Conservation (phyloP, 495 filamentous ascomycete genomes). For the Tuber indicum region DNA sequence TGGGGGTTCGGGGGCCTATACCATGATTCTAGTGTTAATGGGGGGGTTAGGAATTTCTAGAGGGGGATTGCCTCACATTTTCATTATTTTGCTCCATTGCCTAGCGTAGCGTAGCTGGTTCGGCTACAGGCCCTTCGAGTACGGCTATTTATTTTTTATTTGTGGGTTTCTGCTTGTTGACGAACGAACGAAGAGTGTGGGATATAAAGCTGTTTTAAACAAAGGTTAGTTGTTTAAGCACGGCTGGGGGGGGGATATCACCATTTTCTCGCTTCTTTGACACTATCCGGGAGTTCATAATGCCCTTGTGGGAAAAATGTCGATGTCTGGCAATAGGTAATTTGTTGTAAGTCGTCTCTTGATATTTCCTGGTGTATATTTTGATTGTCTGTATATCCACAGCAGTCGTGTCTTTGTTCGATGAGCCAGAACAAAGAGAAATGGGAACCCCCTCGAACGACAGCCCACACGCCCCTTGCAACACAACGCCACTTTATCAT, state of each 20-base stretch:
- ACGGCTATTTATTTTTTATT: not conserved
- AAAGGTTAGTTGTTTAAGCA: not conserved
- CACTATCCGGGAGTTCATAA: slow-evolving; percentile 8
- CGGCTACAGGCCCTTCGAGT: not conserved
- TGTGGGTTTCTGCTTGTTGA: not conserved
- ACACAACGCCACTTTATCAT: not conserved
- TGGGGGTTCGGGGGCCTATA: not conserved
- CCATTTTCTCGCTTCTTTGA: not conserved
- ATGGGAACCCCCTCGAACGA: not conserved
- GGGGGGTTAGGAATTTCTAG: not conserved
- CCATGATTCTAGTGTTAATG: not conserved
- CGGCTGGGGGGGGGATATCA: not conserved
- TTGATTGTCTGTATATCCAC: not conserved
- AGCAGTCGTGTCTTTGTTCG: slow-evolving; percentile 20
- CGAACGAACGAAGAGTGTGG: not conserved
- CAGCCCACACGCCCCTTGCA: slow-evolving; percentile 3
- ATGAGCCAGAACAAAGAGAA: slow-evolving; percentile 22
- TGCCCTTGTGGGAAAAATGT: slow-evolving; percentile 11
- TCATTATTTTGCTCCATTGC: not conserved
- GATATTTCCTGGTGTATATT: slow-evolving; percentile 8
- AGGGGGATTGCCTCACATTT: not conserved
- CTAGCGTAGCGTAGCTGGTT: not conserved
- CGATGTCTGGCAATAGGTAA: not conserved
- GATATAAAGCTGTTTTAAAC: slow-evolving; percentile 6
- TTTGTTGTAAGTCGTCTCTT: not conserved